Conservation (phyloP, 1,284 basidiomycete species). For the Paramarasmius palmivorus region DNA sequence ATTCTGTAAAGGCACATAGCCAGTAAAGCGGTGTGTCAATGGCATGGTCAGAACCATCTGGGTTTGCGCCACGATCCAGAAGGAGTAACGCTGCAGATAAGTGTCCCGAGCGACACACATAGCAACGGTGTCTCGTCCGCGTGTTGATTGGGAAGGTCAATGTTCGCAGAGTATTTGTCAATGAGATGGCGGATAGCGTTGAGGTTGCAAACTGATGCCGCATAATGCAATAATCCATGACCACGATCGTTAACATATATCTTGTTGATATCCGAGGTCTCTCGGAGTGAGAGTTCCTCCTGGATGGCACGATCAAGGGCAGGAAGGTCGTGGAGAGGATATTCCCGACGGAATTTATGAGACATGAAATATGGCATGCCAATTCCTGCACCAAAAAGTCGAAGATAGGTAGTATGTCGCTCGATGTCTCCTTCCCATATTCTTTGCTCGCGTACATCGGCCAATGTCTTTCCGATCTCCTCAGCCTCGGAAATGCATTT, state of each 20-base stretch:
- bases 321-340: not conserved
- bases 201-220: slow-evolving; percentile 2
- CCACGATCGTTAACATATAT: slow-evolving; percentile 13
- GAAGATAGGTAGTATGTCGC: not conserved
- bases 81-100: slow-evolving; percentile 6
- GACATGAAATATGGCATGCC: slow-evolving; percentile 6
- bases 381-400: not conserved
- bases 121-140: slow-evolving; percentile 8
- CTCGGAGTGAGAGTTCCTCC: slow-evolving; percentile 4
- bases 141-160: slow-evolving; percentile 4
- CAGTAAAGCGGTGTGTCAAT: slow-evolving; percentile 6
- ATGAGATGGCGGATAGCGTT: slow-evolving; percentile 6
- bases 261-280: slow-evolving; percentile 2
- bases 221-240: slow-evolving; percentile 10
- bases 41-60: slow-evolving; percentile 4
- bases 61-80: slow-evolving; percentile 8
- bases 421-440: not conserved
- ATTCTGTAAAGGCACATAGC: slow-evolving; percentile 9
- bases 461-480: not conserved
- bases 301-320: slow-evolving; percentile 5
- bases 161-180: slow-evolving; percentile 7
- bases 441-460: not conserved
- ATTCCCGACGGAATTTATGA: not conserved
- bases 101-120: slow-evolving; percentile 10
- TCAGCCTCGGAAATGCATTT: slow-evolving; percentile 5